Evolutionary conservation across 306 rosid genomes (phyloP).

Genomic region (Lotus japonicus): DNA sequence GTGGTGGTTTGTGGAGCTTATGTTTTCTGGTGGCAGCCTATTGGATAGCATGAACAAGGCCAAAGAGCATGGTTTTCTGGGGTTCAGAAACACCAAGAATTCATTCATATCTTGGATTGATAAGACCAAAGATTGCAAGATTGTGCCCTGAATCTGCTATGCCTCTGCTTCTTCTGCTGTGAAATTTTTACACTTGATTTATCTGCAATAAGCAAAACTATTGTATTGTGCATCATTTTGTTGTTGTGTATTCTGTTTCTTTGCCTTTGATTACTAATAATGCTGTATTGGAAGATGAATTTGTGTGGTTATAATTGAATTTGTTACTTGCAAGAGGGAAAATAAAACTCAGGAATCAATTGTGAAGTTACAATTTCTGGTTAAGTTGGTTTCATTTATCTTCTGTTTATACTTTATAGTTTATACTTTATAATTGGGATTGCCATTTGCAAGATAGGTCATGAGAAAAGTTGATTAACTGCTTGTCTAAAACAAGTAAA

Average conservation of each 20-base stretch:
- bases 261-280: background rate
- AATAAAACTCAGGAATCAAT: background rate
- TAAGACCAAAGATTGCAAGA: constrained; percentile 40
- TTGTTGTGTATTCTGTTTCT: constrained; percentile 1
- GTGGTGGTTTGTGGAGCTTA: constrained; percentile 49
- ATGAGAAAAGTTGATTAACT: too few relatives aligned
- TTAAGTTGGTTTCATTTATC: too few relatives aligned
- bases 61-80: constrained; percentile 61
- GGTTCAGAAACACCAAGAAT: constrained; percentile 64
- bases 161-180: background rate
- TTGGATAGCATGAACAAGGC: constrained; percentile 57
- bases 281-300: background rate
- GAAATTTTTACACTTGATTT: background rate
- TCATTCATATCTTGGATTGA: constrained; percentile 55
- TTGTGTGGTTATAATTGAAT: background rate
- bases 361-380: background rate
- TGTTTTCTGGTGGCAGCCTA: background rate
- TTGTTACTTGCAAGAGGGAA: background rate
- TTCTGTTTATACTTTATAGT: background rate
- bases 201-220: background rate
- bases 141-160: constrained; percentile 45
- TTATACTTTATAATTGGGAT: too few relatives aligned
- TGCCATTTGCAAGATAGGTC: too few relatives aligned
- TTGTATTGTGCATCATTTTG: background rate
- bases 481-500: too few relatives aligned